Evolutionary conservation across 768 basidiomycete species (phyloP), one percentile per base, ranked within the genome.

Genomic region (Mycena leptocephala): DNA sequence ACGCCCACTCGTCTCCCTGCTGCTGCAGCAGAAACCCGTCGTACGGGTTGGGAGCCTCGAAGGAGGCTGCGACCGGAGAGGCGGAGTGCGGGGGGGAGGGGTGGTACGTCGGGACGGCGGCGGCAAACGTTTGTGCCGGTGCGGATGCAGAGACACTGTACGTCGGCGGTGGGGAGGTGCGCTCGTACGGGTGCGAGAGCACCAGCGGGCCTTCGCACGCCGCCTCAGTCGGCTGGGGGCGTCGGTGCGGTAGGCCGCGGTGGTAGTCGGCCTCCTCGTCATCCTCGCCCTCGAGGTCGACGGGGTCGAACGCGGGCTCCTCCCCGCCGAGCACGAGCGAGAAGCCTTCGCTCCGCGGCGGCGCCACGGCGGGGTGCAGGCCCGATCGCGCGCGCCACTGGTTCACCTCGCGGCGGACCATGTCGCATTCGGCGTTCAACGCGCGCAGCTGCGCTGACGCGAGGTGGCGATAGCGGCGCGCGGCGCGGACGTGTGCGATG

Each of bases 401-500:
- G 39, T 79, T 79, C 8, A 79, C 78, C 55, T 79, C 78, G 46
- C 75, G 78, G 46, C 78, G 75, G 24, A 79, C 55, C 62, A 43
- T 56, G 51, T 76, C 78, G 59, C 77, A 78, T 41, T 78, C 91
- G 88, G 75, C 88, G 86, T 80, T 87, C 87, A 76, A 88, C 86
- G 79, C 92, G 87, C 70, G 87, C 3, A 78, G 70, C 53, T 78
- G 77, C 18, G 41, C 87, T 37, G 88, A 88, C 32, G 93, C 93
- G 70, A 93, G 85, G 26, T 90, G 85, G 65, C 93, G 92, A 77
- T 93, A 91, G 55, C 93, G 88, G 78, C 92, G 90, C 51, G 92
- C 90, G 51, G 89, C 85, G 76, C 90, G 90, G 58, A 92, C 88
- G 80, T 92, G 91, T 0, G 92, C 88, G 82, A 95, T 94, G 58